phyloP scores from a whole-genome alignment of 2,329 filamentous ascomycete species.

The Penicillium hesseltinei region DNA sequence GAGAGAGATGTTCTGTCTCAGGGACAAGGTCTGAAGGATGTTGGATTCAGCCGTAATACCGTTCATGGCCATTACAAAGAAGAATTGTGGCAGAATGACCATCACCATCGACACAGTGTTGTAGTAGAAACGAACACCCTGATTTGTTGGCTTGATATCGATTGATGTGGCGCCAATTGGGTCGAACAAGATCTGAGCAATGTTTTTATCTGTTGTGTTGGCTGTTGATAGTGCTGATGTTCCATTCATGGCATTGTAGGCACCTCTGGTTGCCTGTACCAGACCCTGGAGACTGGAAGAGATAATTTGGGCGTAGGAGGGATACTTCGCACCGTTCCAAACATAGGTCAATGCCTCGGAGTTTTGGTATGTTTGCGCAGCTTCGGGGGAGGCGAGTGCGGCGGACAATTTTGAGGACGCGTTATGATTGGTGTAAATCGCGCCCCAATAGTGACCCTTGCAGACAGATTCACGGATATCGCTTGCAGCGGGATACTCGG shows the following conservation, averaged over 20 bases:
- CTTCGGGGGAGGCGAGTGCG: slow-evolving; percentile 31
- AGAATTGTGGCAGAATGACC: slow-evolving; percentile 47
- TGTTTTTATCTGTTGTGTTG: slow-evolving; percentile 23
- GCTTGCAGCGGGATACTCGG: neutral
- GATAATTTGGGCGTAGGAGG: slow-evolving; percentile 33
- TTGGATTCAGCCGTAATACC: slow-evolving; percentile 38
- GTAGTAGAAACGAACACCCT: slow-evolving; percentile 43
- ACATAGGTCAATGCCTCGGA: slow-evolving; percentile 34
- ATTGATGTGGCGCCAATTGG: slow-evolving; percentile 33
- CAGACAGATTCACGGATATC: slow-evolving; percentile 14
- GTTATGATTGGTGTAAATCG: slow-evolving; percentile 23
- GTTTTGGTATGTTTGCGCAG: slow-evolving; percentile 29
- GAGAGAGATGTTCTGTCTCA: slow-evolving; percentile 30
- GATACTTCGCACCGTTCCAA: slow-evolving; percentile 44
- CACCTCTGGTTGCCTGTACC: slow-evolving; percentile 27
- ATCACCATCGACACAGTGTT: slow-evolving; percentile 46
- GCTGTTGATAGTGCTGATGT: slow-evolving; percentile 25
- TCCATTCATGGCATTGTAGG: slow-evolving; percentile 36
- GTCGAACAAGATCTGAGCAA: slow-evolving; percentile 34
- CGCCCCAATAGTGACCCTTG: slow-evolving; percentile 28
- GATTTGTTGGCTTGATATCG: slow-evolving; percentile 42
- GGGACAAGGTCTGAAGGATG: slow-evolving; percentile 31
- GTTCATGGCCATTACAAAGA: slow-evolving; percentile 47
- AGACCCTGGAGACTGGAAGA: slow-evolving; percentile 33
- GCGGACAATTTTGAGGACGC: slow-evolving; percentile 34